Base-by-base conservation (phyloP, 2,329 filamentous ascomycete species). In the Macrophomina phaseolina region DNA sequence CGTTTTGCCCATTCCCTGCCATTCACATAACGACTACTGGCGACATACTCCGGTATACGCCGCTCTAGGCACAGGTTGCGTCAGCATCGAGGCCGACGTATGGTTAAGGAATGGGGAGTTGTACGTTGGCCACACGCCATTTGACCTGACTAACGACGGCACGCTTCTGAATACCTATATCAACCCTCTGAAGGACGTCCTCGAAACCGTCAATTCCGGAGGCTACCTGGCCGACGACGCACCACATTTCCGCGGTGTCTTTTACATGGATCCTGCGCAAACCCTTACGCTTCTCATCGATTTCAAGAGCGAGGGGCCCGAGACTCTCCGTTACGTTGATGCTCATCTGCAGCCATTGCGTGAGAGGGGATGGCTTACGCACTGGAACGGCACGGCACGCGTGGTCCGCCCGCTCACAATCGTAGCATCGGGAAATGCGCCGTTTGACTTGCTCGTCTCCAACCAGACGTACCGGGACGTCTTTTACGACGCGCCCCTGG, bases 21-120 rank as follows among this genome's bases (percentile, higher is more conserved):
- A 87, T 70, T 86, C n/a, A 84, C 85, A 87, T 71, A 87, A 87
- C 71, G 85, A 87, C 73, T 87, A 87, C 73, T 86, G 84, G 84
- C 83, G 84, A 9, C 78, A 77, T 2, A 79, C 85, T 0, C 85
- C 85, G 0, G 78, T 87, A 0, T 86, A 81, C 71, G 84, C 84
- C 12, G 85, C 85, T 9, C 76, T 87, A 0, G 77, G 81, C 65
- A 83, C 80, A 30, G 85, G 85, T 48, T 87, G 85, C 72, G 81
- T 82, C 16, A 79, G 85, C 46, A 82, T 87, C 23, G 85, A 87
- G 76, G 85, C 85, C 3, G 85, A 87, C 68, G 82, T 87, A 40
- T 87, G 85, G 84, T 79, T 84, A 5, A 82, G 84, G 65, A 72
- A 76, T 23, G 71, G 83, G 3, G 83, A 86, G 16, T 78, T 87